A percentile compares a stretch with the other conserved stretches of the same genome.
Evolutionary conservation across 768 basidiomycete species (phyloP).

Genomic region (Lactarius psammicola): DNA sequence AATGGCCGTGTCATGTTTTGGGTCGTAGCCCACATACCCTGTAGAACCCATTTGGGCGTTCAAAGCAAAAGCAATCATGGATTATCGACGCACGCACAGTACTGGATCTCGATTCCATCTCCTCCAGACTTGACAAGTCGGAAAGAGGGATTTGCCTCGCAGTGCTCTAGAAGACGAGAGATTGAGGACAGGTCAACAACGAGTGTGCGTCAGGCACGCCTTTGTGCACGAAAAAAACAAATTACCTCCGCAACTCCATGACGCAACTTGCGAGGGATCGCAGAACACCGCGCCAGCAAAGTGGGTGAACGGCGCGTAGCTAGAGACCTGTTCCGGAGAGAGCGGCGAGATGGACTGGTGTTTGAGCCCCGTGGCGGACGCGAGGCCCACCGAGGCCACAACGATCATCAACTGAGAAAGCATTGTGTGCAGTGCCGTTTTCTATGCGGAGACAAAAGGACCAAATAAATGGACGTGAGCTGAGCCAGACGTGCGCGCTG

Average conservation of each 20-base stretch:
- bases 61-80: background rate
- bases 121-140: background rate
- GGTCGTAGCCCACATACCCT: conserved; percentile 51
- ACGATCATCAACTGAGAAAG: background rate
- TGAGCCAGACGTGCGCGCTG: background rate
- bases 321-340: conserved; percentile 36
- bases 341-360: conserved; percentile 6
- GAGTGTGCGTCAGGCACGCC: background rate
- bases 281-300: conserved; percentile 55
- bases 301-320: conserved; percentile 47
- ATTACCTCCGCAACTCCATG: conserved; percentile 2
- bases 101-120: background rate
- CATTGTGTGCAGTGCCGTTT: background rate
- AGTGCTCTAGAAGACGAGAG: background rate
- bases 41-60: background rate
- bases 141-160: conserved; percentile 4
- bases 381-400: background rate
- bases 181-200: background rate
- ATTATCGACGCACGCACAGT: background rate
- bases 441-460: background rate
- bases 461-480: background rate
- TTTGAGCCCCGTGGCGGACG: background rate
- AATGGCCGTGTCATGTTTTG: conserved; percentile 46
- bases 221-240: background rate
- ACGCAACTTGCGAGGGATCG: conserved; percentile 31